Percentiles rank a stretch among this genome's conserved stretches.
Conservation (phyloP, 1,284 basidiomycete species). For the Pyrrhoderma noxium region DNA sequence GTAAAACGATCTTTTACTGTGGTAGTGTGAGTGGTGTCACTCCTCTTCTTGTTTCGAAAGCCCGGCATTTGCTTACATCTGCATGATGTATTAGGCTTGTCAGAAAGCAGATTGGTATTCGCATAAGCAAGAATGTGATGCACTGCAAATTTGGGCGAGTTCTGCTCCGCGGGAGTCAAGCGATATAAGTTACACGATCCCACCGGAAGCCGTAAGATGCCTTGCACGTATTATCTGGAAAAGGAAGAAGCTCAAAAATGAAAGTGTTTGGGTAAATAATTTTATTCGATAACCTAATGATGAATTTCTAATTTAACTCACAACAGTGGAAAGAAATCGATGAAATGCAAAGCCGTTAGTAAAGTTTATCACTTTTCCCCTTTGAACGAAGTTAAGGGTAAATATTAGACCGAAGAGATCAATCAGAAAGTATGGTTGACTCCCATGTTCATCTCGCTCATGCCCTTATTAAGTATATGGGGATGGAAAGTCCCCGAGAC, state of each 20-base stretch:
- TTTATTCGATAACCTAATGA: slow-evolving; percentile 1
- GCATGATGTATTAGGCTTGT: slow-evolving; percentile 45
- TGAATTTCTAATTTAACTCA: not conserved
- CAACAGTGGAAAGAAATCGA: slow-evolving; percentile 58
- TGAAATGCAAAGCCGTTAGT: slow-evolving; percentile 69
- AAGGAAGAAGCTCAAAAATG: slow-evolving; percentile 45
- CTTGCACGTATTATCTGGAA: slow-evolving; percentile 71
- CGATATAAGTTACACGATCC: slow-evolving; percentile 41
- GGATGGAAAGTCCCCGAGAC: slow-evolving; percentile 48
- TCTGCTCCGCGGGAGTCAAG: slow-evolving; percentile 30
- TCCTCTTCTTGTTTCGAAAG: not conserved
- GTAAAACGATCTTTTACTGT: slow-evolving; percentile 68
- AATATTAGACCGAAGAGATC: slow-evolving; percentile 39
- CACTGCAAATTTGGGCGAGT: slow-evolving; percentile 52
- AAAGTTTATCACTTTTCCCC: not conserved
- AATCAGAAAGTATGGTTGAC: slow-evolving; percentile 44
- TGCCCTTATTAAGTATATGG: slow-evolving; percentile 60
- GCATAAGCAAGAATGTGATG: slow-evolving; percentile 74
- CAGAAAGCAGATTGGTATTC: slow-evolving; percentile 70
- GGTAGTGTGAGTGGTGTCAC: slow-evolving; percentile 40
- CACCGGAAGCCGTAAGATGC: slow-evolving; percentile 68
- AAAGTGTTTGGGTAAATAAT: slow-evolving; percentile 52
- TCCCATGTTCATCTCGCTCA: slow-evolving; percentile 63
- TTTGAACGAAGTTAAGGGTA: slow-evolving; percentile 8
- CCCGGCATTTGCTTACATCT: not conserved